phyloP scores from a whole-genome alignment of 2,329 filamentous ascomycete genomes.

The Zasmidium citrigriseum region DNA sequence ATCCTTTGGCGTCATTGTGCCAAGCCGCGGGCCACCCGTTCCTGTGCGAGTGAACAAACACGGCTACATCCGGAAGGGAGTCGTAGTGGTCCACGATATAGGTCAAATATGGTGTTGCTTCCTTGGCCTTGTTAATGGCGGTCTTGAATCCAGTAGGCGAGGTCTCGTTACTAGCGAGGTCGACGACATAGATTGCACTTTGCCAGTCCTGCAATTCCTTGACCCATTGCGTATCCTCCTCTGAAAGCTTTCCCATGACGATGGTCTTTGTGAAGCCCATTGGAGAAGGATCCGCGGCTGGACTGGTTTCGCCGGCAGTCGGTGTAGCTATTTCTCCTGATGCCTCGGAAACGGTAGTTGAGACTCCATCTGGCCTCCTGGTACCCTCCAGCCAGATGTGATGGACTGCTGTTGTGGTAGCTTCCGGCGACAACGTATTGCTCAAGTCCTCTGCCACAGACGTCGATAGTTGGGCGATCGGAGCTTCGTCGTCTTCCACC shows the following conservation, averaged over 20 bases:
- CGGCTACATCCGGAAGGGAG: constrained; percentile 29
- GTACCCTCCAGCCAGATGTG: neutral
- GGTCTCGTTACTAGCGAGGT: constrained; percentile 33
- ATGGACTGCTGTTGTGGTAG: neutral
- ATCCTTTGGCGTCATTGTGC: constrained; percentile 29
- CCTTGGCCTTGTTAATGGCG: constrained; percentile 44
- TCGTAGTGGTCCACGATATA: constrained; percentile 51
- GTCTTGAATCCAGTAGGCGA: constrained; percentile 23
- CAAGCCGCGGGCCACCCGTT: constrained; percentile 27
- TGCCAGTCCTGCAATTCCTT: constrained; percentile 49
- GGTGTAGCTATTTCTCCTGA: neutral
- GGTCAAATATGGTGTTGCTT: constrained; percentile 50
- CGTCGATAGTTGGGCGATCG: too few species aligned
- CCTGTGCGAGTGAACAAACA: constrained; percentile 34
- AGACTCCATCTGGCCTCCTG: neutral
- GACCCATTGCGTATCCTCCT: constrained; percentile 50
- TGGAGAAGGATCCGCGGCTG: neutral
- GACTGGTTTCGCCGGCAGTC: neutral
- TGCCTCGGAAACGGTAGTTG: neutral
- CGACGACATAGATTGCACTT: constrained; percentile 47
- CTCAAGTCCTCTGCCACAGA: too few species aligned
- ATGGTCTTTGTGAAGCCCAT: constrained; percentile 29
- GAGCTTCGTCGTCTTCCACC: neutral
- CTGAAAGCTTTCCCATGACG: constrained; percentile 45
- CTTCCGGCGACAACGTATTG: too few species aligned